Evolutionary conservation across 2,329 filamentous ascomycete genomes (phyloP).

Genomic region (Sporothrix euskadiensis): DNA sequence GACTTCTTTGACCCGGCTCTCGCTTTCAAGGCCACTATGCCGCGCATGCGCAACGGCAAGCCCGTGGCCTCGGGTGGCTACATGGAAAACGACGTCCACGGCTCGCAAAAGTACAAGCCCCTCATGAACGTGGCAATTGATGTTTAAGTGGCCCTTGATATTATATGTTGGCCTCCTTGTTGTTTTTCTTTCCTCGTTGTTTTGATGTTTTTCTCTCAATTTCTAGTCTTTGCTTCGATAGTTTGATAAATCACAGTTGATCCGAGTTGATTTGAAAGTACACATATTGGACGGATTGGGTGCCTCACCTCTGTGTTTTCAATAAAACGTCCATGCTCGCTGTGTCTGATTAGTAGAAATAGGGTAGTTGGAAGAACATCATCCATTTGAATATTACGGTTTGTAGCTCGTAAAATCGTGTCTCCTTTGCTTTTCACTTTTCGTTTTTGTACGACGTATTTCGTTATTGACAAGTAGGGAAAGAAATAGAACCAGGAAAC

Average conservation of each 20-base stretch:
- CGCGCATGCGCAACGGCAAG: conserved; percentile 17
- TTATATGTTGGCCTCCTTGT: no score
- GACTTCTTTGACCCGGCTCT: conserved; percentile 22
- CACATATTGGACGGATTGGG: not conserved
- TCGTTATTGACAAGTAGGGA: not conserved
- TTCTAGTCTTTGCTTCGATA: no score
- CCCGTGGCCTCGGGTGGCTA: conserved; percentile 10
- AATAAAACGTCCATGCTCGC: not conserved
- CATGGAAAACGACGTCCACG: conserved; percentile 24
- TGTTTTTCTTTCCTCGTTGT: no score
- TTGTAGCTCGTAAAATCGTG: conserved; percentile 1
- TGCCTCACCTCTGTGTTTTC: not conserved
- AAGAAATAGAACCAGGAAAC: not conserved
- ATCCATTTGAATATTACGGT: not conserved
- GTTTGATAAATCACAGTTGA: no score
- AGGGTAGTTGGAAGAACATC: not conserved
- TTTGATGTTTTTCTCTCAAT: no score
- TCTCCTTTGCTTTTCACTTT: conserved; percentile 11
- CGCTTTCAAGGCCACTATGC: conserved; percentile 26
- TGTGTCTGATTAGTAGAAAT: not conserved
- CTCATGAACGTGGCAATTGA: conserved; percentile 16
- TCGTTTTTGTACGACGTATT: conserved; percentile 8
- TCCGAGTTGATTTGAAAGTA: not conserved
- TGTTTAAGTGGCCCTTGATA: not conserved
- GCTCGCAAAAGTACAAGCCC: conserved; percentile 23